A percentile compares a stretch with the other conserved stretches of the same genome.
These are phyloP conservation scores for Musa itinerans DNA, from an alignment of 176 grass and related monocot genomes.

Conservation along the genomic window DNA sequence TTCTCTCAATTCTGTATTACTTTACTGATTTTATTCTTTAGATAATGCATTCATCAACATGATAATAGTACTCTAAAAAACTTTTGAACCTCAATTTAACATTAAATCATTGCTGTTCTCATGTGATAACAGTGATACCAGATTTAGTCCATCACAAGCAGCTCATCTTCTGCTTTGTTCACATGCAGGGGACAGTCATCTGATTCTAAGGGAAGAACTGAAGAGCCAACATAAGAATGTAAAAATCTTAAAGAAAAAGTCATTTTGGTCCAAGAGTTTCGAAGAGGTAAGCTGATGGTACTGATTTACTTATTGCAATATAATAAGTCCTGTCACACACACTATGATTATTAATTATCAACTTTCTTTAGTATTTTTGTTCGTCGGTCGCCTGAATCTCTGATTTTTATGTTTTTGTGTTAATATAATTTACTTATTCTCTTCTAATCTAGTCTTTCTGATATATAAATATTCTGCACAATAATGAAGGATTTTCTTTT, in stretches of 20 bases:
- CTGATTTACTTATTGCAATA: not conserved
- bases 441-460: no score
- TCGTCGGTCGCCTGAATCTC: no score
- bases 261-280: conserved; percentile 56
- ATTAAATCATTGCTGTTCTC: not conserved
- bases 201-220: conserved; percentile 37
- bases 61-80: not conserved
- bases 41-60: no score
- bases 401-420: not conserved
- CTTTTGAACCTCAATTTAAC: no score
- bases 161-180: not conserved
- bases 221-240: conserved; percentile 39
- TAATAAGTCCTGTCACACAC: not conserved
- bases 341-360: not conserved
- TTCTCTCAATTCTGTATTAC: no score
- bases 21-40: no score
- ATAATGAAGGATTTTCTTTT: not conserved
- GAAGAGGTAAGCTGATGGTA: conserved; percentile 37
- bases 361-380: not conserved
- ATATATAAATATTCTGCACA: not conserved
- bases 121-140: not conserved
- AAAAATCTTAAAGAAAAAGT: conserved; percentile 36
- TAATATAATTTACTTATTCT: not conserved
- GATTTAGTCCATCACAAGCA: not conserved
- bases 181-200: conserved; percentile 27